phyloP scores from a whole-genome alignment of 2,329 filamentous ascomycete species.

The Xenosphaeropsis pyriputrescens region DNA sequence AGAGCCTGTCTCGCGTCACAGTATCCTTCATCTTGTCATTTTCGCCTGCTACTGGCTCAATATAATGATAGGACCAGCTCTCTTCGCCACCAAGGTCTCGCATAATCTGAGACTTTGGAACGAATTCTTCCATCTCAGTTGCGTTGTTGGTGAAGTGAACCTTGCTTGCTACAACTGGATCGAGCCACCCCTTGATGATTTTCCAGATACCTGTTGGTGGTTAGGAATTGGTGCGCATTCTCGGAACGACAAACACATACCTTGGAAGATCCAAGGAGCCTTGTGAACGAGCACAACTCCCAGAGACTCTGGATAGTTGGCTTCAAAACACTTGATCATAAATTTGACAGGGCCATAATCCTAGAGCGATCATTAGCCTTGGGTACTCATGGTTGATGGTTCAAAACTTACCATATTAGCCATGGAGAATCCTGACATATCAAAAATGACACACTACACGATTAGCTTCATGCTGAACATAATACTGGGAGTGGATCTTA shows the following conservation, averaged over 20 bases:
- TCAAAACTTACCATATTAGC: constrained; percentile 68
- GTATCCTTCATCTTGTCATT: constrained; percentile 60
- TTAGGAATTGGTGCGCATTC: constrained; percentile 4
- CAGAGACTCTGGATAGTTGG: constrained; percentile 90
- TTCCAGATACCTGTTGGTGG: constrained; percentile 65
- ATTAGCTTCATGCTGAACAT: neutral
- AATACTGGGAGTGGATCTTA: constrained; percentile 32
- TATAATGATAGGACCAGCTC: constrained; percentile 69
- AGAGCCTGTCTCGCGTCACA: constrained; percentile 44
- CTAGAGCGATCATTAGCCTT: constrained; percentile 21
- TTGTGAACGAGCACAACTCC: constrained; percentile 89
- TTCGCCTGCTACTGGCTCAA: constrained; percentile 62
- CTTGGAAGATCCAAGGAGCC: constrained; percentile 92
- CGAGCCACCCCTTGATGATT: constrained; percentile 89
- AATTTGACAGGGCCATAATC: constrained; percentile 96
- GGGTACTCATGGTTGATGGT: neutral
- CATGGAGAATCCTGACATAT: constrained; percentile 87
- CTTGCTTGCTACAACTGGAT: constrained; percentile 89
- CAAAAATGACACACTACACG: constrained; percentile 72
- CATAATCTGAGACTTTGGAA: constrained; percentile 55
- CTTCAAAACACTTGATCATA: constrained; percentile 99
- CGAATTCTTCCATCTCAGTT: constrained; percentile 65
- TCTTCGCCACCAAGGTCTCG: constrained; percentile 80
- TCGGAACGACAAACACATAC: constrained; percentile 25
- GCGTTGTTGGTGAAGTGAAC: constrained; percentile 81